Evolutionary conservation across 129 eudicot genomes (phyloP), one percentile per base, ranked within the genome.

Genomic region (Logfia minima): DNA sequence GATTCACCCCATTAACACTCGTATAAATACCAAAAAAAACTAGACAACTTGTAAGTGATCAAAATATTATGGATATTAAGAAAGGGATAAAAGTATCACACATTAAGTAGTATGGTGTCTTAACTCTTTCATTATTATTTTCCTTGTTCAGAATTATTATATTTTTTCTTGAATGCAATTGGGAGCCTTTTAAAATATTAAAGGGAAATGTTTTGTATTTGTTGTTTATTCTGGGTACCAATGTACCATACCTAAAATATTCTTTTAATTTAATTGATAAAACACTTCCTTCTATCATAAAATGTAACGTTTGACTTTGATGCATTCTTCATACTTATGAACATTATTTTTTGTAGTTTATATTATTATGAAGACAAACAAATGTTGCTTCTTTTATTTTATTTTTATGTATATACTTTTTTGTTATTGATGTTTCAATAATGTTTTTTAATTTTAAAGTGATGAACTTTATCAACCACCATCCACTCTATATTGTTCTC

Each of bases 71-170:
- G 56, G 68, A 55, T 37, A 24, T 29, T 18, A 5, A 64, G 4
- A 17, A 16, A 14, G n/a, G 14, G 55, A 6, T 48, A 14, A 48
- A 41, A 32, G 24, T 14, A 58, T 52, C 39, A 37, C 35, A 35
- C n/a, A 9, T 18, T 39, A 37, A 23, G 61, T 68, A 68, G 43
- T 77, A 70, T 77, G 19, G 62, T 68, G 76, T 69, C 75, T 37
- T 77, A 26, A 58, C 70, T 68, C 68, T 37, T 56, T 32, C 41
- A 77, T 22, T 35, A 9, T 35, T 17, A 11, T 68, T 19, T 9
- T 10, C 39, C 4, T 45, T 45, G 4, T 11, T 45, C 53, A 10
- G 16, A 43, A 10, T 69, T 8, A 31, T 55, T 32, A 18, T 8
- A n/a, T 19, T 0, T 2, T 67, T 66, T 68, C 34, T 35, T 66